A percentile compares a stretch with the other conserved stretches of the same genome.
Evolutionary conservation across 148 eudicot genomes (phyloP).

Genomic region (Chenopodium formosanum): DNA sequence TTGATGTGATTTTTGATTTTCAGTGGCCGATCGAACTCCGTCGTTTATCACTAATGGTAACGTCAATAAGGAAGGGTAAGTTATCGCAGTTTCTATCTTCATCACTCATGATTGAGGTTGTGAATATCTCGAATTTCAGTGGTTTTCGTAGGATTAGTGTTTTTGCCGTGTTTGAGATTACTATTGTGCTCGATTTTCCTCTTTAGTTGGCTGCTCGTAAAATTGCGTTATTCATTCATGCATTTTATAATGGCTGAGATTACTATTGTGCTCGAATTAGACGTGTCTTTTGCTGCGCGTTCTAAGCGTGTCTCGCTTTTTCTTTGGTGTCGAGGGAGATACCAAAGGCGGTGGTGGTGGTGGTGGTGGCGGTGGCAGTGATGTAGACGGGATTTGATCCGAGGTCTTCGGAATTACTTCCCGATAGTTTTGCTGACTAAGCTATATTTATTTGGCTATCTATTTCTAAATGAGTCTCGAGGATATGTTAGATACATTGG

Average conservation of each 20-base stretch:
- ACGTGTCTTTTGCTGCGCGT: neutral
- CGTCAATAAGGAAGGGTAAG: conserved; percentile 30
- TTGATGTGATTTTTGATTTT: neutral
- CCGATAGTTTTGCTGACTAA: too few species aligned
- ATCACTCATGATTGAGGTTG: neutral
- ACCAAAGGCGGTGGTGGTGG: too few species aligned
- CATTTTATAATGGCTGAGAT: conserved; percentile 4
- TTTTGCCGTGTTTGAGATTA: neutral
- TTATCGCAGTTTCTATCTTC: neutral
- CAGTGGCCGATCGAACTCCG: conserved; percentile 36
- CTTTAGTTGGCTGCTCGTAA: conserved; percentile 10
- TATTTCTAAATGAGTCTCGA: neutral
- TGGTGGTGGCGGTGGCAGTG: too few species aligned
- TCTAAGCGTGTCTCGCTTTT: neutral
- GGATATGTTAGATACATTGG: neutral
- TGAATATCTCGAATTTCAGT: neutral
- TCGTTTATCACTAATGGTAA: conserved; percentile 28
- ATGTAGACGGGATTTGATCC: too few species aligned
- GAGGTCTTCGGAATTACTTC: too few species aligned
- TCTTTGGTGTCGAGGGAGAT: too few species aligned
- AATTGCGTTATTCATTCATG: conserved; percentile 17
- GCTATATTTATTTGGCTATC: too few species aligned
- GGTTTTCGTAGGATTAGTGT: neutral
- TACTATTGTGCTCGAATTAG: neutral
- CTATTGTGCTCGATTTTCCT: neutral